A percentile compares a stretch with the other conserved stretches of the same genome.
phyloP scores from a whole-genome alignment of 2,329 filamentous ascomycete genomes.

The Penicillium sp. region DNA sequence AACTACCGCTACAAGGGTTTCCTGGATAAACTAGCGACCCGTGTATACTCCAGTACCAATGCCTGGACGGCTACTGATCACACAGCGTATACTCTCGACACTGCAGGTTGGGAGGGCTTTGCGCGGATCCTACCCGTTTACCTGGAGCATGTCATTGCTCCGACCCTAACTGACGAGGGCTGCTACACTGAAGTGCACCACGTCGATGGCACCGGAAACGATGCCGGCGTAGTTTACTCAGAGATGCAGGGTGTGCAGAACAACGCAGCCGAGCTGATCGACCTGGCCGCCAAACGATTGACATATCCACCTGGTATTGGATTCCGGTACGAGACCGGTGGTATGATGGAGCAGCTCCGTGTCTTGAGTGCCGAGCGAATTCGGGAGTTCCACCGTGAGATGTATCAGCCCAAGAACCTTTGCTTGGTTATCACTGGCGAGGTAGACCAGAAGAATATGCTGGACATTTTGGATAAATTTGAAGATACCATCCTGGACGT shows the following conservation, averaged over 20 bases:
- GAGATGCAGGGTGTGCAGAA: slow-evolving; percentile 98
- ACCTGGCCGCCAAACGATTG: slow-evolving; percentile 73
- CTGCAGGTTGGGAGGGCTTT: slow-evolving; percentile 96
- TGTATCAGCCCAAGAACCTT: slow-evolving; percentile 97
- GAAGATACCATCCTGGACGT: slow-evolving; percentile 82
- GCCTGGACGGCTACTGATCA: slow-evolving; percentile 97
- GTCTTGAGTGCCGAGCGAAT: slow-evolving; percentile 86
- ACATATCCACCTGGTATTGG: slow-evolving; percentile 87
- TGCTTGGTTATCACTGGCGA: slow-evolving; percentile 91
- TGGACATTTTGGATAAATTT: slow-evolving; percentile 81
- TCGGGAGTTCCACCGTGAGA: slow-evolving; percentile 88
- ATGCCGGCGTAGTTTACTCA: slow-evolving; percentile 96
- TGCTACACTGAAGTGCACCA: slow-evolving; percentile 97
- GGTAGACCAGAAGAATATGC: slow-evolving; percentile 75
- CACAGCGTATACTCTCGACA: slow-evolving; percentile 92
- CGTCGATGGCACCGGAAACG: slow-evolving; percentile 86
- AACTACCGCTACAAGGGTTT: slow-evolving; percentile 94
- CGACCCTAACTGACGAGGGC: slow-evolving; percentile 86
- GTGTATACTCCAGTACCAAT: slow-evolving; percentile 91
- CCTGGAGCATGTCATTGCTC: slow-evolving; percentile 87
- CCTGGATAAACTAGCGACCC: slow-evolving; percentile 87
- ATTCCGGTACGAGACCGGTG: slow-evolving; percentile 97
- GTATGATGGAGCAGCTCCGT: slow-evolving; percentile 88
- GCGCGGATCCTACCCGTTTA: slow-evolving; percentile 93
- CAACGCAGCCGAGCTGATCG: slow-evolving; percentile 79